phyloP scores from a whole-genome alignment of 352 stramenopile species.

The Globisporangium middletonii region DNA sequence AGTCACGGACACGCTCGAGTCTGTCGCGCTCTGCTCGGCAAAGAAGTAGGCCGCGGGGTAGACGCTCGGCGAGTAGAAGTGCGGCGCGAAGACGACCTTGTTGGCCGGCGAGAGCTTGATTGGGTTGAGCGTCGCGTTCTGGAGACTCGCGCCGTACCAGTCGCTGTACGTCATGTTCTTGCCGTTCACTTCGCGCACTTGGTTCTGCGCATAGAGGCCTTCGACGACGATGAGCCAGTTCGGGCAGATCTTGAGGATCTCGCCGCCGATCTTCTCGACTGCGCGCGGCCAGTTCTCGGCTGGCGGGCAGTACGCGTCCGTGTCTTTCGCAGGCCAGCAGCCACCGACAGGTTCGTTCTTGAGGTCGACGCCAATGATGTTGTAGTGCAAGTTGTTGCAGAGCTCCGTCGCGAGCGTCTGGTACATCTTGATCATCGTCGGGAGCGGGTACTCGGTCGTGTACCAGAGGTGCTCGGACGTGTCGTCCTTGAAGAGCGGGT shows the following conservation, averaged over 20 bases:
- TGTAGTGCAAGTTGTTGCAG: conserved; percentile 76
- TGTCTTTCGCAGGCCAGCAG: conserved; percentile 62
- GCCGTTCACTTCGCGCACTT: conserved; percentile 42
- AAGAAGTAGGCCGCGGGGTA: conserved; percentile 79
- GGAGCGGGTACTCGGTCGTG: conserved; percentile 45
- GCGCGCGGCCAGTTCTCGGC: conserved; percentile 67
- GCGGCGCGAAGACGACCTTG: conserved; percentile 76
- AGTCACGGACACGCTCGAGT: conserved; percentile 29
- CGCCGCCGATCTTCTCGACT: conserved; percentile 53
- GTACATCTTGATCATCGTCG: conserved; percentile 60
- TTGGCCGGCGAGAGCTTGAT: conserved; percentile 46
- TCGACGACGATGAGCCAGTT: conserved; percentile 79
- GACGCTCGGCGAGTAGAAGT: conserved; percentile 80
- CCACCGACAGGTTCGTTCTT: conserved; percentile 77
- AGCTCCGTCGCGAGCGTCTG: conserved; percentile 59
- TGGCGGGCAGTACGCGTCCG: conserved; percentile 42
- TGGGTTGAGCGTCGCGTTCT: conserved; percentile 67
- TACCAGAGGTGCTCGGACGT: conserved; percentile 77
- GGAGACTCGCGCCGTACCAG: conserved; percentile 78
- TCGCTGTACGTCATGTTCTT: conserved; percentile 70
- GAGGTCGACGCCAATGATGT: conserved; percentile 79
- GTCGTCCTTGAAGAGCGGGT: conserved; percentile 60
- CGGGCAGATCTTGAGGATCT: conserved; percentile 60
- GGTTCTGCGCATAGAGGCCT: conserved; percentile 43
- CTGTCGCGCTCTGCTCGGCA: conserved; percentile 36